Base-by-base conservation (phyloP, 2,329 filamentous ascomycete species). In the Chrysoporthe puriensis region DNA sequence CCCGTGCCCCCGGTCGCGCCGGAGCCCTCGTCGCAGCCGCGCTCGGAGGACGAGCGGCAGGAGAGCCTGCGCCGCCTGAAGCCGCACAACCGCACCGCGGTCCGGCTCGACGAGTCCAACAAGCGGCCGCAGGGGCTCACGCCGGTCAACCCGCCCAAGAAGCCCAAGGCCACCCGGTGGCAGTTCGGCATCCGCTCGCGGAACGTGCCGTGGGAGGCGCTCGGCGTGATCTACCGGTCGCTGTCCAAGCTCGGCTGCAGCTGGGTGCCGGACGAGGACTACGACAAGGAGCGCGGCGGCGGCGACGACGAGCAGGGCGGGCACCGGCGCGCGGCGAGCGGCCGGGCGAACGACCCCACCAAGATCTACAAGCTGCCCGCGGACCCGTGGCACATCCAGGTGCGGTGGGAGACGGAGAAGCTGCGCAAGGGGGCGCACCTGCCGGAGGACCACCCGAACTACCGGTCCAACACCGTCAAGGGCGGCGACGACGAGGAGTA, bases 131-230 rank as follows among this genome's bases (percentile, higher is more conserved):
- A 88, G 67, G 84, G 85, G 26, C 84, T 90, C 81, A 90, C 88
- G 2, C 88, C 87, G 0, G 85, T 89, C 60, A 80, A 84, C 63
- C 87, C 89, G 2, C 78, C 83, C 3, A 93, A 92, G 81, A 94
- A 92, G 77, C 80, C 85, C 5, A 94, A 92, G 75, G 91, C 91
- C 1, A 92, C 94, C 18, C 93, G 95, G 72, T 99, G 96, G 96
- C 96, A 99, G 77, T 99, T 99, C 76, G 96, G 96, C 66, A 99
- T 99, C 70, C 88, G 96, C 48, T 97, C 93, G 58, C 89, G 96
- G 61, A 99, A 98, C 75, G 91, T 93, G 66, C 96, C 96, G 0
- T 93, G 94, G 74, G 96, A 99, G 78, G 96, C 96, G 0, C 91
- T 99, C 78, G 83, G 97, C 36, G 97, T 95, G 74, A 96, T 99